Percentiles rank a stretch among this genome's conserved stretches.
Conservation (phyloP, 2,329 filamentous ascomycete genomes). For the Talaromyces rugulosus region DNA sequence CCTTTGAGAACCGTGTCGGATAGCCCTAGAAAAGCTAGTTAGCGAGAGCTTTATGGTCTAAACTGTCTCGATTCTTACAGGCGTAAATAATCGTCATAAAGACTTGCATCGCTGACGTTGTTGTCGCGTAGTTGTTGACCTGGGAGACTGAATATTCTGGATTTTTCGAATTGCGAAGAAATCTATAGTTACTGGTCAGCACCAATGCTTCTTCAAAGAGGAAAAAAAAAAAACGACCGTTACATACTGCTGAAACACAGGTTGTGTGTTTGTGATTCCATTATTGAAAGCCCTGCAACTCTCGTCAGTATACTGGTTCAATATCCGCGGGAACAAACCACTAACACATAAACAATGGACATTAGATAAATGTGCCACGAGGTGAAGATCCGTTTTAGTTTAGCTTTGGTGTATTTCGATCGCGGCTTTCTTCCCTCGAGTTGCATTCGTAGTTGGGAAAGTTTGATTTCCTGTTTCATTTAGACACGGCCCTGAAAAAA, state of each 20-base stretch:
- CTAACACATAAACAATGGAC: conserved; percentile 53
- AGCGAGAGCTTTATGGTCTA: not conserved
- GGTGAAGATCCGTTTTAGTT: conserved; percentile 57
- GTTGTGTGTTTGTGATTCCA: conserved; percentile 47
- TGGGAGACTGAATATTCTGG: conserved; percentile 44
- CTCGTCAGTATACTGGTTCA: not conserved
- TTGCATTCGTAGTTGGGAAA: conserved; percentile 49
- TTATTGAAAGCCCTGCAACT: conserved; percentile 56
- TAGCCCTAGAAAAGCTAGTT: conserved; percentile 38
- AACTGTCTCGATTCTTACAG: conserved; percentile 28
- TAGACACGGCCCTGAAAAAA: not conserved
- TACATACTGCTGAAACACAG: conserved; percentile 50
- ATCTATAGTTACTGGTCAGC: conserved; percentile 4
- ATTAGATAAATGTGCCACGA: conserved; percentile 64
- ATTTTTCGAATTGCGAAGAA: conserved; percentile 30
- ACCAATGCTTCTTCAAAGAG: not conserved
- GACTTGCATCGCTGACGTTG: conserved; percentile 53
- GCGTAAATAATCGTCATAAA: conserved; percentile 60
- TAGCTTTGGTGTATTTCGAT: conserved; percentile 46
- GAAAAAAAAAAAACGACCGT: not conserved
- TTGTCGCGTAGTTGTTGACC: conserved; percentile 56
- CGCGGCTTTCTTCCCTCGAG: conserved; percentile 45
- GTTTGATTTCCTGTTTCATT: conserved; percentile 35
- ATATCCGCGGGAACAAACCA: not conserved
- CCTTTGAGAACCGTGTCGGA: conserved; percentile 60